Evolutionary conservation across 78 protist genomes (phyloP).

Genomic region (Protostelium mycophagum): DNA sequence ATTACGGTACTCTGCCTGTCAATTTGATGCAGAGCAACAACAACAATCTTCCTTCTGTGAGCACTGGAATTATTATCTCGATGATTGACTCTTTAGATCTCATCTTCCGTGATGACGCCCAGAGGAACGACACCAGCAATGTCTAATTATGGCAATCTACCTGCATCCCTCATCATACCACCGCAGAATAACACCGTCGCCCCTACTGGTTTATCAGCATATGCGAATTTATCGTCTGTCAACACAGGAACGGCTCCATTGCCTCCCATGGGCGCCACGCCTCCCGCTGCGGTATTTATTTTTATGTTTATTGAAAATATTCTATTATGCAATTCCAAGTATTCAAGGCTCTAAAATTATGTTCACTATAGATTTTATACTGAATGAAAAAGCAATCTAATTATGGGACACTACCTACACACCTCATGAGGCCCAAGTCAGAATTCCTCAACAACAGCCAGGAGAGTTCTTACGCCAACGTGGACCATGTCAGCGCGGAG

Average conservation of each 20-base stretch:
- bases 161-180: neutral
- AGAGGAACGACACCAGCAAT: neutral
- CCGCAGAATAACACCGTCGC: neutral
- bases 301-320: too few relatives aligned
- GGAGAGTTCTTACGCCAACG: too few relatives aligned
- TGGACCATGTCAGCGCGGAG: too few relatives aligned
- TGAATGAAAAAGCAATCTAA: too few relatives aligned
- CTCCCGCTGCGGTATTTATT: too few relatives aligned
- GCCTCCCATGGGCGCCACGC: neutral
- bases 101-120: neutral
- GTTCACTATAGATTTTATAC: too few relatives aligned
- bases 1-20: neutral
- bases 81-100: neutral
- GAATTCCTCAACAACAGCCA: too few relatives aligned
- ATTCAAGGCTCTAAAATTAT: neutral
- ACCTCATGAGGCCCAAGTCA: neutral
- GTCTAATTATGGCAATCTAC: neutral
- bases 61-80: neutral
- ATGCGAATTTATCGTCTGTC: neutral
- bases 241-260: neutral
- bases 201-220: neutral
- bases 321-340: neutral
- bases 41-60: neutral
- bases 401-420: neutral
- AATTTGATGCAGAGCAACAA: neutral